Evolutionary conservation across 441 rosid genomes (phyloP), one percentile per base, ranked within the genome.

Genomic region (Brassica hybrid): DNA sequence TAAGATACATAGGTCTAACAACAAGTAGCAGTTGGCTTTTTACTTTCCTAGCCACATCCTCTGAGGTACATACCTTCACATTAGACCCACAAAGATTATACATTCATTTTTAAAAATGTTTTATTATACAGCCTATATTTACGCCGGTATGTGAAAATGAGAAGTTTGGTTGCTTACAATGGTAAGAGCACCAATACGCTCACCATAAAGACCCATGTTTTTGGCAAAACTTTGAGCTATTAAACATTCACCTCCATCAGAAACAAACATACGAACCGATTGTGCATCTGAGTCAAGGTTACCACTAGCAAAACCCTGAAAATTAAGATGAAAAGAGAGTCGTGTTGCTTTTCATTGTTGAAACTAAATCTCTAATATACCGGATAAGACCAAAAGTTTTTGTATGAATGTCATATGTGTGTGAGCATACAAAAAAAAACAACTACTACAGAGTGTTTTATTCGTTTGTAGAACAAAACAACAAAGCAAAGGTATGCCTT

Each of bases 161-260:
- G 9, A 67, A 36, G 76, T 65, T 18, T 30, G 48, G 74, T 48
- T 48, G 63, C 91, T 86, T 82, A 90, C 94, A 86, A 90, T 86
- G 84, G 84, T 88, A 34, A 90, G 86, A 52, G 94, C 92, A 8
- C 94, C 92, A 71, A 88, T 85, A 71, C 94, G 92, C 79, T 90
- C 94, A 12, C 92, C 94, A 84, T 90, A 90, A 17, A 90, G 91
- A 67, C 92, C 94, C 90, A 90, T 87, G 75, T 88, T 90, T 82
- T 90, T 90, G 3, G 88, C 88, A 81, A 78, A 90, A 77, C 91
- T 85, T 78, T 88, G 92, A 73, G 88, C 92, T 30, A 79, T 80
- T 17, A 90, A 82, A 78, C 89, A 88, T 79, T 86, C 94, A 23
- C 88, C 91, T 5, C 92, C 92, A 86, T 87, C 92, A 60, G 87